Percentiles rank a stretch among this genome's conserved stretches.
Conservation (phyloP, 2,329 filamentous ascomycete species). For the Fusarium sp. region DNA sequence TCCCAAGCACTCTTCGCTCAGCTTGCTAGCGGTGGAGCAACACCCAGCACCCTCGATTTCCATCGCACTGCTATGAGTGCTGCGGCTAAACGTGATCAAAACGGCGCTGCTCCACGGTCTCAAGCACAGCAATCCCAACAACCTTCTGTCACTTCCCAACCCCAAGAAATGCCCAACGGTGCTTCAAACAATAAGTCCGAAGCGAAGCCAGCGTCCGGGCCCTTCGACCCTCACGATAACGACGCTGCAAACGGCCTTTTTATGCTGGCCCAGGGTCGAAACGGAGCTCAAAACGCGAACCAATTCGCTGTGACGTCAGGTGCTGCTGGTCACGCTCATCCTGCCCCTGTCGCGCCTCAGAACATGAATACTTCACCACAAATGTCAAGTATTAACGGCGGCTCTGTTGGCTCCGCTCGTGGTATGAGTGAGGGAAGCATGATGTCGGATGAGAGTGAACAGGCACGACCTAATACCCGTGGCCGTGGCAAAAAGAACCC, state of each 20-base stretch:
- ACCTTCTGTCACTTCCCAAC: conserved; percentile 61
- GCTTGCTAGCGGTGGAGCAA: conserved; percentile 83
- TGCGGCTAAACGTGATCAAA: conserved; percentile 70
- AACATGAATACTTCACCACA: conserved; percentile 61
- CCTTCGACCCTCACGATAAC: conserved; percentile 90
- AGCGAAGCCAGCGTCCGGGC: conserved; percentile 66
- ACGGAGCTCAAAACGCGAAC: conserved; percentile 63
- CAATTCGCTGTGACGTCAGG: conserved; percentile 61
- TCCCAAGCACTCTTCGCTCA: conserved; percentile 85
- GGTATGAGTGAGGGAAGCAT: conserved; percentile 77
- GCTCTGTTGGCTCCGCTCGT: conserved; percentile 59
- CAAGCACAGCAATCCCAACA: conserved; percentile 33
- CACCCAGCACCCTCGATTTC: conserved; percentile 92
- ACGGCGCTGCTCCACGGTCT: conserved; percentile 48
- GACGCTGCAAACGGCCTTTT: conserved; percentile 95
- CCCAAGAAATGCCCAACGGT: conserved; percentile 63
- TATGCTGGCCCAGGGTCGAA: conserved; percentile 81
- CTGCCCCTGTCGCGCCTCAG: conserved; percentile 52
- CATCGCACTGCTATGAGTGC: conserved; percentile 91
- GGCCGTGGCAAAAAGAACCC: conserved; percentile 77
- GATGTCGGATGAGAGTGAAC: conserved; percentile 78
- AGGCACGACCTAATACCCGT: conserved; percentile 72
- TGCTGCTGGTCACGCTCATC: conserved; percentile 63
- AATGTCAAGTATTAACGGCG: conserved; percentile 62
- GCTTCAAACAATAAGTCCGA: conserved; percentile 58